Evolutionary conservation across 1,284 basidiomycete genomes (phyloP).

Genomic region (Fomitiporia mediterranea): DNA sequence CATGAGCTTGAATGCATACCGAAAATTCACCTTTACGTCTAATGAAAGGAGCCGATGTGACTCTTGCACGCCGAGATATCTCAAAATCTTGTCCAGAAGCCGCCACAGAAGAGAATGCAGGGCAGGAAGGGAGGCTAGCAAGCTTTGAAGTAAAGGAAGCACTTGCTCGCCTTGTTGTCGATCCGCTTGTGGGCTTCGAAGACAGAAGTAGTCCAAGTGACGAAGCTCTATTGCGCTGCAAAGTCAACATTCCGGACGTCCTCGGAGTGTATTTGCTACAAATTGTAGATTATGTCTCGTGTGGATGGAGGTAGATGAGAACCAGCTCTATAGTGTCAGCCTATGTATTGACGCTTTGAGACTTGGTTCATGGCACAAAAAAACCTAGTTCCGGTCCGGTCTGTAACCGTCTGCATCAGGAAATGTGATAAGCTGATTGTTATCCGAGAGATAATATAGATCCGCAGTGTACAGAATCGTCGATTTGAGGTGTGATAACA

Average conservation of each 20-base stretch:
- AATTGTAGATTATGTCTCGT: too few relatives aligned
- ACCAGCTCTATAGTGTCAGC: neutral
- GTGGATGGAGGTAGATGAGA: neutral
- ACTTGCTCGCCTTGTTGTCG: neutral
- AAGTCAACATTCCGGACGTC: constrained; percentile 1
- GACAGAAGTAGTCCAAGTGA: constrained; percentile 2
- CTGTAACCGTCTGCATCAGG: too few relatives aligned
- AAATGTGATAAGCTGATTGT: too few relatives aligned
- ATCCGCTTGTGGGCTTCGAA: neutral
- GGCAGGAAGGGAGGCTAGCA: constrained; percentile 4
- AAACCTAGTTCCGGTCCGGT: too few relatives aligned
- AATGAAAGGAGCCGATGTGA: constrained; percentile 3
- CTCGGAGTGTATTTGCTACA: too few relatives aligned
- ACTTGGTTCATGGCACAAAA: too few relatives aligned
- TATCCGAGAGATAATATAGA: too few relatives aligned
- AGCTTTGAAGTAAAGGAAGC: neutral
- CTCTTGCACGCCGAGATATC: neutral
- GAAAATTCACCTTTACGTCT: constrained; percentile 10
- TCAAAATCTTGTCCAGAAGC: neutral
- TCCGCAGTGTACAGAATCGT: too few relatives aligned
- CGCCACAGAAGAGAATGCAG: neutral
- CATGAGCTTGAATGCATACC: constrained; percentile 11
- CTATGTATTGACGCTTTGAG: neutral
- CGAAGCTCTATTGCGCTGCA: constrained; percentile 3
- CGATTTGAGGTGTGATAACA: too few relatives aligned